Evolutionary conservation across 208 protist genomes (phyloP).

Genomic region (Balamuthia mandrillaris): DNA sequence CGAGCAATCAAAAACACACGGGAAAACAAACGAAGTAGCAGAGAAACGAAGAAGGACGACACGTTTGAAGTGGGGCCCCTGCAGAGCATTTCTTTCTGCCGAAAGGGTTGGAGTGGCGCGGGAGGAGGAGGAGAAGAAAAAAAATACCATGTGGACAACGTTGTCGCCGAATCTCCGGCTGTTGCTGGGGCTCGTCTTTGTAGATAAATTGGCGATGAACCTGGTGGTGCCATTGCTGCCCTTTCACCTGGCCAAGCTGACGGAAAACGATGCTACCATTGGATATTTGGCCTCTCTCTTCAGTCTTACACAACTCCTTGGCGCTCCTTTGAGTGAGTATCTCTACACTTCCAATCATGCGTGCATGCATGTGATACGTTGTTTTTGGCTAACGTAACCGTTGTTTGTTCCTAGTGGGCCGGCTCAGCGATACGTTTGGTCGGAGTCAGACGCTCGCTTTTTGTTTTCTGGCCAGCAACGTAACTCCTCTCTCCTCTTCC

Average conservation of each 20-base stretch:
- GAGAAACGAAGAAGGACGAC: no score
- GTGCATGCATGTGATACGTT: background rate
- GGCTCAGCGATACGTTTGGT: background rate
- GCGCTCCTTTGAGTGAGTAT: background rate
- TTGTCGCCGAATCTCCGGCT: no score
- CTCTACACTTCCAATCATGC: background rate
- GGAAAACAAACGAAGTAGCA: no score
- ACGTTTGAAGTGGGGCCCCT: no score
- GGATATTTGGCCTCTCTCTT: constrained; percentile 1
- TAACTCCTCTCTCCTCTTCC: no score
- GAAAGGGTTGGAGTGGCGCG: no score
- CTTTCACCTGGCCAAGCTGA: background rate
- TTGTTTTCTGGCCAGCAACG: background rate
- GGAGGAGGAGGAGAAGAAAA: no score
- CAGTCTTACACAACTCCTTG: background rate
- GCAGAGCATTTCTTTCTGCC: no score
- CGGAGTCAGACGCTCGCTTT: background rate
- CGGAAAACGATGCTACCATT: background rate
- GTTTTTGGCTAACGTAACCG: background rate
- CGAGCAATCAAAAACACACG: no score
- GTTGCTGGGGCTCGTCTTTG: background rate
- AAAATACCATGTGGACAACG: no score
- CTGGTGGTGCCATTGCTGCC: background rate
- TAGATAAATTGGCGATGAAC: background rate
- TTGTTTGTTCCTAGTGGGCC: constrained; percentile 1